These are phyloP conservation scores for Nigrograna mackinnonii DNA, from an alignment of 2,329 filamentous ascomycete genomes.

Conservation along the genomic window DNA sequence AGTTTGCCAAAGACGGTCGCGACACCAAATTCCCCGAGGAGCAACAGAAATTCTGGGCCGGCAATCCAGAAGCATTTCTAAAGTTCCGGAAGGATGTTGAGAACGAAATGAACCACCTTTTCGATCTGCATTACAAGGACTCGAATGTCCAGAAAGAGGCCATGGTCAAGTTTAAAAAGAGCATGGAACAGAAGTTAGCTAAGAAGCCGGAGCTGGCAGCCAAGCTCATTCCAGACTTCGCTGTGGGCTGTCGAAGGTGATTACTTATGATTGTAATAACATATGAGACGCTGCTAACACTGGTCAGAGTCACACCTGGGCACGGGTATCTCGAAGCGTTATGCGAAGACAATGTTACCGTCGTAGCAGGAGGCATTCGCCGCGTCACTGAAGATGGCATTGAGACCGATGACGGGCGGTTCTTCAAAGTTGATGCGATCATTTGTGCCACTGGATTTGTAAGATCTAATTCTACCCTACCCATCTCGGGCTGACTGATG, in stretches of 20 bases:
- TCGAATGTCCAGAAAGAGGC: background rate
- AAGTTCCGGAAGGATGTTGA: background rate
- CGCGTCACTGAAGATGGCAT: background rate
- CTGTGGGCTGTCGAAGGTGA: background rate
- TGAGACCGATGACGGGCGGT: background rate
- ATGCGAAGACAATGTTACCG: background rate
- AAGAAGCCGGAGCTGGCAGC: background rate
- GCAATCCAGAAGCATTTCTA: background rate
- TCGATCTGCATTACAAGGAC: background rate
- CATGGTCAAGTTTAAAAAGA: background rate
- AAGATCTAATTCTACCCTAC: no score
- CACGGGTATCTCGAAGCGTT: background rate
- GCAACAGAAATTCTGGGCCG: background rate
- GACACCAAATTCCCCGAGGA: background rate
- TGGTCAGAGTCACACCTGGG: background rate
- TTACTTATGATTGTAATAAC: no score
- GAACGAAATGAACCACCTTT: background rate
- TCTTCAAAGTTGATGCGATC: conserved; percentile 10
- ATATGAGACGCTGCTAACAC: no score
- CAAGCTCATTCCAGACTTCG: background rate
- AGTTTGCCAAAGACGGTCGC: background rate
- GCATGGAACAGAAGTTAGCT: background rate
- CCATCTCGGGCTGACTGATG: no score
- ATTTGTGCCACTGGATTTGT: background rate
- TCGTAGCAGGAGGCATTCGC: background rate